Percentiles rank a stretch among this genome's conserved stretches.
These are phyloP conservation scores for Spergularia bocconei DNA, from an alignment of 148 eudicot species.

Conservation along the genomic window DNA sequence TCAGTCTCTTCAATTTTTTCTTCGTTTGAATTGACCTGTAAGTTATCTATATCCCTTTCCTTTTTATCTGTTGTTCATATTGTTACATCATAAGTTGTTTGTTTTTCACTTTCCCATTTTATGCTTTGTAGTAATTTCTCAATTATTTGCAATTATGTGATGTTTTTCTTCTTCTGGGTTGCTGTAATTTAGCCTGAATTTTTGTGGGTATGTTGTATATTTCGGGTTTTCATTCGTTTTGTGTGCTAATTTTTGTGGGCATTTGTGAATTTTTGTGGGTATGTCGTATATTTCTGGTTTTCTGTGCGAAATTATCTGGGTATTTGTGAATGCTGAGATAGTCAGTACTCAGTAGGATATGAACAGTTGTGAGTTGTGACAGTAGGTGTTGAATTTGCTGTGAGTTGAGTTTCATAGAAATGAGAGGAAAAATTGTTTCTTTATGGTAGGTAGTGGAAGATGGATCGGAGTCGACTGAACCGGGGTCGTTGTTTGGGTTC, in stretches of 20 bases:
- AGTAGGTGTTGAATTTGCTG: neutral
- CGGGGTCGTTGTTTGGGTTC: slow-evolving; percentile 63
- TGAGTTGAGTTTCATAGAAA: neutral
- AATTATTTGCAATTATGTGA: neutral
- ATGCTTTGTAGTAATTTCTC: neutral
- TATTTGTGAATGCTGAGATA: neutral
- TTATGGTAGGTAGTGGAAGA: slow-evolving; percentile 31
- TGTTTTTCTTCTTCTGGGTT: neutral
- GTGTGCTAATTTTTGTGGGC: neutral
- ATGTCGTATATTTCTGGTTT: neutral
- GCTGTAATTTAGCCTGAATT: neutral
- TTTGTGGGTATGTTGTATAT: neutral
- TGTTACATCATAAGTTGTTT: no score
- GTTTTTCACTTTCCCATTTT: no score
- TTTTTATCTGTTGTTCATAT: no score
- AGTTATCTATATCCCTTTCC: no score
- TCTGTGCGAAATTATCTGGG: neutral
- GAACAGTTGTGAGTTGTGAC: neutral
- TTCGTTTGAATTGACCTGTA: no score
- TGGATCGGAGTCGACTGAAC: slow-evolving; percentile 62
- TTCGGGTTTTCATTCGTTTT: neutral
- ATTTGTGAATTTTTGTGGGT: neutral
- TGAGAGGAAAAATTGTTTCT: slow-evolving; percentile 6
- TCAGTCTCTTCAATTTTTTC: no score
- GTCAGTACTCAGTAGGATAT: neutral